phyloP scores from a whole-genome alignment of 371 early-diverging fungal species.

The Smittium culicis region DNA sequence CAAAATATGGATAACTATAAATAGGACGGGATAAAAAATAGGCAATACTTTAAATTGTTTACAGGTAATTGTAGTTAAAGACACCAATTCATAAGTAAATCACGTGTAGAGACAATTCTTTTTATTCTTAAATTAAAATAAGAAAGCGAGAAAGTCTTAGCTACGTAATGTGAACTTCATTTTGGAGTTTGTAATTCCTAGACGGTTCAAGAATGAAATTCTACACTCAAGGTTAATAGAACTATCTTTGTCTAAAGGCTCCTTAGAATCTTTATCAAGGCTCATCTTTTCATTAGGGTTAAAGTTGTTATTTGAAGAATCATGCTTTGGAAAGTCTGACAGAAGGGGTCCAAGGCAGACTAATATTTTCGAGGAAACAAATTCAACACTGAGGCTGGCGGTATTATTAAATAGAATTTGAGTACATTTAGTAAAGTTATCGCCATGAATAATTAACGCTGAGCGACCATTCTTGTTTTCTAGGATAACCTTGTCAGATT shows the following conservation, averaged over 20 bases:
- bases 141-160: no score
- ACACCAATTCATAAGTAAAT: background rate
- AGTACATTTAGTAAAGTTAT: conserved; percentile 48
- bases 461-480: background rate
- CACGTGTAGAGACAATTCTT: no score
- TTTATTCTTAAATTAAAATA: no score
- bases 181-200: background rate
- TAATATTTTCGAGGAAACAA: conserved; percentile 23
- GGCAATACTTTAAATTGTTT: background rate
- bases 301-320: background rate
- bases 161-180: background rate
- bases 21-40: background rate
- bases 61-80: background rate
- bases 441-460: conserved; percentile 33
- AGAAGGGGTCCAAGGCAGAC: conserved; percentile 27
- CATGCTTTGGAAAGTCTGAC: conserved; percentile 14
- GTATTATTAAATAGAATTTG: conserved; percentile 48
- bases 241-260: background rate
- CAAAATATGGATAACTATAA: background rate
- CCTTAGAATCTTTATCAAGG: background rate
- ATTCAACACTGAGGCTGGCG: conserved; percentile 19
- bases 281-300: background rate
- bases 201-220: background rate
- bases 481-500: background rate
- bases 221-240: background rate